Evolutionary conservation across 2,329 filamentous ascomycete genomes (phyloP), one percentile per base, ranked within the genome.

Genomic region (Graphilbum ipis-grandicollis): DNA sequence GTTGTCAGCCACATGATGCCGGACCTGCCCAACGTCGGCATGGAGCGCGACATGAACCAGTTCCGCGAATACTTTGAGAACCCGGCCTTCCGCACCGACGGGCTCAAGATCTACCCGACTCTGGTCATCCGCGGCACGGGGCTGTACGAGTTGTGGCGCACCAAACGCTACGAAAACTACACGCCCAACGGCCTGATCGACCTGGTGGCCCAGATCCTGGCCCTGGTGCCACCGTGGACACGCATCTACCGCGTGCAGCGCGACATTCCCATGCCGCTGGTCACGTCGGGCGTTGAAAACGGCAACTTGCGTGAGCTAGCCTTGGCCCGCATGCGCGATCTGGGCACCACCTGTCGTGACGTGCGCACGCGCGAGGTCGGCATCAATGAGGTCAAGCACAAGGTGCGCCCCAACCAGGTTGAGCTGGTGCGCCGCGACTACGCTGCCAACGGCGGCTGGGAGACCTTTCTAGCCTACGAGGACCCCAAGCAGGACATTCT

Each of bases 1-100:
- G 90, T 98, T 1, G 90, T 98, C 43, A 93, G 83, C 46, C 90
- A 98, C 59, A 98, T 98, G 90, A 98, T 98, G 90, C 90, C 90
- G 2, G 90, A 98, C 53, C 60, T 98, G 34, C 90, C 90, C 4
- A 98, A 98, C 49, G 90, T 98, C 3, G 90, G 90, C 39, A 93
- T 96, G 81, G 92, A 98, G 59, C 79, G 90, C 49, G 90, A 98
- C 53, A 66, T 98, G 31, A 86, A 93, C 51, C 90, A 98, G 49
- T 98, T 98, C 57, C 72, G 83, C 44, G 92, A 98, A 54, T 98
- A 98, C 56, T 98, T 98, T 50, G 85, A 93, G 53, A 96, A 85
- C 53, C 90, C 90, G 1, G 84, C 76, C 31, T 98, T 98, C 63
- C 72, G 90, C 41, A 98, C 92, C 2, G 90, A 98, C 52, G 90